phyloP scores from a whole-genome alignment of 148 eudicot species.

The Silene uniflora region DNA sequence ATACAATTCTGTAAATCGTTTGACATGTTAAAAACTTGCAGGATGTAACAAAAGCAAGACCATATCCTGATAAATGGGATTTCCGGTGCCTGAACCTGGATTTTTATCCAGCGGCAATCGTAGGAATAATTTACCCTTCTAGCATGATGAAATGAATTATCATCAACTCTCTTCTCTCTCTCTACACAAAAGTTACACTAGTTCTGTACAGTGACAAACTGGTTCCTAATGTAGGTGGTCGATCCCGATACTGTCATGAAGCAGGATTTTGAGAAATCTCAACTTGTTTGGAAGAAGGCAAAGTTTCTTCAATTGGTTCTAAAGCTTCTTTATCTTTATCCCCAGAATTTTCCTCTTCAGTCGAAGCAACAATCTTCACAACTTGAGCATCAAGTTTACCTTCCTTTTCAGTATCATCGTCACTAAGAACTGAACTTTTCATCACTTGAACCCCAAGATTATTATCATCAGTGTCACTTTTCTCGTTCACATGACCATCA shows the following conservation, averaged over 20 bases:
- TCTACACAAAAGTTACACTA: conserved; percentile 27
- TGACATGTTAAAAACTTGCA: not conserved
- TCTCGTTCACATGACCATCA: conserved; percentile 9
- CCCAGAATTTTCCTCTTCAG: conserved; percentile 16
- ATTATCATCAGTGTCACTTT: conserved; percentile 20
- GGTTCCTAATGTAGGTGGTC: not conserved
- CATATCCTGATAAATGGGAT: conserved; percentile 9
- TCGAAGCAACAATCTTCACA: conserved; percentile 12
- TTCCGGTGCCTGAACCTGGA: not conserved
- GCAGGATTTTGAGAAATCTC: not conserved
- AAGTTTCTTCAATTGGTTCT: conserved; percentile 5
- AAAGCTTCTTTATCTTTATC: conserved; percentile 13
- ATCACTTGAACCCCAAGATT: conserved; percentile 14
- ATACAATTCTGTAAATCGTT: not conserved
- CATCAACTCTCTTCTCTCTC: conserved; percentile 13
- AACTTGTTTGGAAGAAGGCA: not conserved
- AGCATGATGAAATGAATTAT: conserved; percentile 16
- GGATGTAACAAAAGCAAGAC: not conserved
- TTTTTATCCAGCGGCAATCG: not conserved
- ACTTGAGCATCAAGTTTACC: conserved; percentile 11
- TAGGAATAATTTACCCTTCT: conserved; percentile 3
- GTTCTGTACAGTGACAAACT: conserved; percentile 23
- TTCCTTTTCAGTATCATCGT: conserved; percentile 3
- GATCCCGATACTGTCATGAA: conserved; percentile 3
- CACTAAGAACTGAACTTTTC: conserved; percentile 1